Evolutionary conservation across 495 filamentous ascomycete genomes (phyloP).

Genomic region (Aspergillus incahuasiensis): DNA sequence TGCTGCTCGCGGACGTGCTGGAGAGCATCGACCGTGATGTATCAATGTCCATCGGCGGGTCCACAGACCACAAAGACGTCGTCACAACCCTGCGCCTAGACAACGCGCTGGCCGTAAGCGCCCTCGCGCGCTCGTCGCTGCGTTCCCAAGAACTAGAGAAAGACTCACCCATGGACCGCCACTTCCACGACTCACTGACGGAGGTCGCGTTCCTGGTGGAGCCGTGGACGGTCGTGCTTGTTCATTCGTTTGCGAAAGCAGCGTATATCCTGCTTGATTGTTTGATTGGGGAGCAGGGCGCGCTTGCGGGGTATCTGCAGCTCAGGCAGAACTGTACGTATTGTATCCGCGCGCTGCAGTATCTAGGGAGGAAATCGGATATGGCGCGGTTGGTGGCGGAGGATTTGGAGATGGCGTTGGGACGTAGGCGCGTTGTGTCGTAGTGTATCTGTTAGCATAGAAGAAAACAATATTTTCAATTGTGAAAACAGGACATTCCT

Average conservation of each 20-base stretch:
- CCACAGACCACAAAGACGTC: not conserved
- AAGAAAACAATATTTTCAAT: too few species aligned
- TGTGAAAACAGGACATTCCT: too few species aligned
- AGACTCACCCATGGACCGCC: not conserved
- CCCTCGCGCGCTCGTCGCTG: not conserved
- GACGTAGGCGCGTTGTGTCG: not conserved
- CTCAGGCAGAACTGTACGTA: not conserved
- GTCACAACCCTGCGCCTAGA: not conserved
- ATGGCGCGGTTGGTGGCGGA: not conserved
- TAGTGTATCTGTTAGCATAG: too few species aligned
- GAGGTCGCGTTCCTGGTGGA: conserved; percentile 1
- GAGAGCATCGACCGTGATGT: not conserved
- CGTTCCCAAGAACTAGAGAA: not conserved
- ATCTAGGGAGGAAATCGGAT: not conserved
- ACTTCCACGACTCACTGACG: not conserved
- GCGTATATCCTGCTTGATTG: not conserved
- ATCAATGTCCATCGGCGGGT: too few species aligned
- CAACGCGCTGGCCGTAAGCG: not conserved
- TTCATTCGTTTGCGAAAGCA: not conserved
- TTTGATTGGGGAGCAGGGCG: not conserved
- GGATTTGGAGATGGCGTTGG: not conserved
- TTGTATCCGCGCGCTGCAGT: conserved; percentile 1
- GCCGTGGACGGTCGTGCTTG: not conserved
- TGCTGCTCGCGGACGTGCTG: not conserved
- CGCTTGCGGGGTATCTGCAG: not conserved